A percentile compares a stretch with the other conserved stretches of the same genome.
phyloP scores from a whole-genome alignment of 2,329 filamentous ascomycete species.

The Fusarium protoensiforme region DNA sequence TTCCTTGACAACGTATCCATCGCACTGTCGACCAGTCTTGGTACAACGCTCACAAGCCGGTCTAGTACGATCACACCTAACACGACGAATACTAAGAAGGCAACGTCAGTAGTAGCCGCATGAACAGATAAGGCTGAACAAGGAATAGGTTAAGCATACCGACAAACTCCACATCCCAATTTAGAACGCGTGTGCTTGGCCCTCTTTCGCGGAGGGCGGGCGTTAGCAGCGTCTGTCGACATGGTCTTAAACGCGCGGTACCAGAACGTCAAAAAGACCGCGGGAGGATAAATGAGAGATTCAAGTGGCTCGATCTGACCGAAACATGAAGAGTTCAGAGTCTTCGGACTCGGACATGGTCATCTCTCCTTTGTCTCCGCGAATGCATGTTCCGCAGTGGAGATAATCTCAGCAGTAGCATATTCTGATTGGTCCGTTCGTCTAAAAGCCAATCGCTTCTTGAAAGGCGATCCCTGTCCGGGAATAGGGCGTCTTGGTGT shows the following conservation, averaged over 20 bases:
- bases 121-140: not conserved
- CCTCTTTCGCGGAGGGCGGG: conserved; percentile 21
- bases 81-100: conserved; percentile 21
- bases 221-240: not conserved
- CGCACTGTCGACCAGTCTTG: not conserved
- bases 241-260: not conserved
- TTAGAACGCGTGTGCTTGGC: conserved; percentile 32
- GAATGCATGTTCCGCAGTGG: conserved; percentile 3
- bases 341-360: not conserved
- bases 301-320: not conserved
- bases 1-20: not conserved
- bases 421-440: conserved; percentile 21
- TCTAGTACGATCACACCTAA: conserved; percentile 24
- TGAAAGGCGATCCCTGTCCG: not conserved
- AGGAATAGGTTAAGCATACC: conserved; percentile 12
- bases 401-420: not conserved
- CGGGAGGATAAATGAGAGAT: not conserved
- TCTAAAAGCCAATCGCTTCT: conserved; percentile 23
- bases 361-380: not conserved
- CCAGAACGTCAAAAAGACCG: not conserved
- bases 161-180: conserved; percentile 33
- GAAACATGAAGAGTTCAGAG: not conserved
- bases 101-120: not conserved
- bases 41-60: conserved; percentile 1
- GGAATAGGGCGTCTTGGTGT: not conserved